Base-by-base conservation (phyloP, 257 asterid genomes). In the Solanum piurae region DNA sequence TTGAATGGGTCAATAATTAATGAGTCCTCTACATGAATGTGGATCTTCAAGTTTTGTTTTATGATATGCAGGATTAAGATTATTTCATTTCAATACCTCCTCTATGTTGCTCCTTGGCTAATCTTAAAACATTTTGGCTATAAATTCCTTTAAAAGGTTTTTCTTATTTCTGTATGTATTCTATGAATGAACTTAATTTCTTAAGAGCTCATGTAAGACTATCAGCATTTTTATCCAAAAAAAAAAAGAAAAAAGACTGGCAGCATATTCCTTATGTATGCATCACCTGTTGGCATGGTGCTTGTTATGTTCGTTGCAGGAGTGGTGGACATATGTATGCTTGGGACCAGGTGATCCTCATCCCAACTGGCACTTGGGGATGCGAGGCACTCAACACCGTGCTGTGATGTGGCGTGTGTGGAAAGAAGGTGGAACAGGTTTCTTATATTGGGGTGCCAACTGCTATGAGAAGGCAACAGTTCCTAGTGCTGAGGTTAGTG, bases 301-400 rank as follows among this genome's bases (percentile, higher is more conserved):
- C 21, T 74, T 27, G 72, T 21, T 36, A 77, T 69, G 85, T 9
- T 38, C 21, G 18, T 83, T 91, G 88, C 92, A 96, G 99, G 99
- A 97, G 91, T 97, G 99, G 99, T 97, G 99, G 99, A 95, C 99
- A 31, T 97, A 97, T 88, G 98, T 97, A 80, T 97, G 99, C 95
- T 90, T 97, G 95, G 99, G 98, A 55, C 99, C 99, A 76, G 89
- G 99, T 62, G 99, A 96, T 91, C 99, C 99, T 90, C 99, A 96
- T 89, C 98, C 99, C 55, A 97, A 96, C 88, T 96, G 99, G 99
- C 99, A 97, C 92, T 92, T 97, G 75, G 99, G 99, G 68, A 97
- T 97, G 99, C 92, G 98, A 91, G 99, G 99, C 85, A 96, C 99
- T 29, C 99, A 96, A 83, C 99, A 97, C 90, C 96, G 98, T 88